Evolutionary conservation across 495 filamentous ascomycete species (phyloP).

Genomic region (Staphylotrichum longicolle): DNA sequence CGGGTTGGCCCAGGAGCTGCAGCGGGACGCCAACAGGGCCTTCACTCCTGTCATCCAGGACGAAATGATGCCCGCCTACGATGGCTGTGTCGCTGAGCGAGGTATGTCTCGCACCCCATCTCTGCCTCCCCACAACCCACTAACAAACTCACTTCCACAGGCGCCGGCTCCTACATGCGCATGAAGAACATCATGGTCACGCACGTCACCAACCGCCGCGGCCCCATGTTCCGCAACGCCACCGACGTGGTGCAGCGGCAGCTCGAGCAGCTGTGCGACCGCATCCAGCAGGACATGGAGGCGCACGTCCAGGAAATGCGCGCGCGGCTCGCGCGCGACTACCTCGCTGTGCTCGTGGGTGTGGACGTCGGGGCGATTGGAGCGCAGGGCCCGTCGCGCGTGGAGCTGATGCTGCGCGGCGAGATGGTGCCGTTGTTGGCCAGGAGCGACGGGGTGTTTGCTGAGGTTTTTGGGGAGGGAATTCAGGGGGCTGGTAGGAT

Average conservation of each 20-base stretch:
- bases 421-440: slow-evolving; percentile 24
- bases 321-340: slow-evolving; percentile 46
- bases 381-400: slow-evolving; percentile 4
- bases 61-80: slow-evolving; percentile 51
- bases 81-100: slow-evolving; percentile 44
- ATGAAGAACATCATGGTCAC: slow-evolving; percentile 56
- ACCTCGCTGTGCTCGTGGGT: slow-evolving; percentile 31
- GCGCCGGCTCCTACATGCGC: slow-evolving; percentile 47
- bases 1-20: slow-evolving; percentile 41
- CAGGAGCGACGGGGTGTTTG: slow-evolving; percentile 14
- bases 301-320: slow-evolving; percentile 45
- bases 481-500: background rate
- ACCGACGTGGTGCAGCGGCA: slow-evolving; percentile 42
- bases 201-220: slow-evolving; percentile 46
- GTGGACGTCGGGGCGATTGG: slow-evolving; percentile 5
- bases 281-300: slow-evolving; percentile 38
- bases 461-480: background rate
- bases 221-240: slow-evolving; percentile 53
- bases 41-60: slow-evolving; percentile 53
- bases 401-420: slow-evolving; percentile 23
- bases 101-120: slow-evolving; percentile 29
- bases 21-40: slow-evolving; percentile 56
- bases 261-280: slow-evolving; percentile 39
- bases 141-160: slow-evolving; percentile 18
- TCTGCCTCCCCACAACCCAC: slow-evolving; percentile 3